A percentile compares a stretch with the other conserved stretches of the same genome.
Conservation (phyloP, 2,329 filamentous ascomycete species). For the Aspergillus candidus region DNA sequence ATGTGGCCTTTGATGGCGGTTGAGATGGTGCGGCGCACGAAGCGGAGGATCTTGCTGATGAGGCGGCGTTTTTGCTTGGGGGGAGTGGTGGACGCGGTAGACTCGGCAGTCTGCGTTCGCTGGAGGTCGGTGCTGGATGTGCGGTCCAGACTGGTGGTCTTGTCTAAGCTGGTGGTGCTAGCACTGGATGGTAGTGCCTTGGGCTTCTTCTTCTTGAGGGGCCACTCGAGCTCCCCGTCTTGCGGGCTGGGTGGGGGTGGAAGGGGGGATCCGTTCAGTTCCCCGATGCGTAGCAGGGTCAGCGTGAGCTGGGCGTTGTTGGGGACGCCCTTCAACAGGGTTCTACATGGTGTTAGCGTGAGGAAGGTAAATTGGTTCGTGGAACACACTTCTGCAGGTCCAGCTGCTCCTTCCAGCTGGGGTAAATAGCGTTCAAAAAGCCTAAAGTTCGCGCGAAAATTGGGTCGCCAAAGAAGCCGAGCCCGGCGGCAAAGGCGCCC, state of each 20-base stretch:
- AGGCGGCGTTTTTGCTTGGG: constrained; percentile 32
- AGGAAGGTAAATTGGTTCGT: not conserved
- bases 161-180: not conserved
- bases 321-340: constrained; percentile 71
- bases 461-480: constrained; percentile 75
- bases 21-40: constrained; percentile 65
- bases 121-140: constrained; percentile 1
- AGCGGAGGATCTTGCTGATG: constrained; percentile 50
- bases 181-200: constrained; percentile 25
- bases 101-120: not conserved
- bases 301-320: constrained; percentile 81
- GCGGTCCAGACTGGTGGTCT: constrained; percentile 35
- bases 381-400: constrained; percentile 57
- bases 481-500: constrained; percentile 59
- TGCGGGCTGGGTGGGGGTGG: constrained; percentile 53
- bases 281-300: constrained; percentile 73
- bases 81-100: not conserved
- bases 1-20: constrained; percentile 66
- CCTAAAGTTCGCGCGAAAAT: constrained; percentile 56
- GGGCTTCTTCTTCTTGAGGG: constrained; percentile 41
- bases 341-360: constrained; percentile 35
- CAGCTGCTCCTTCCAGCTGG: constrained; percentile 69
- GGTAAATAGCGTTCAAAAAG: constrained; percentile 47
- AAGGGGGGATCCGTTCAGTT: constrained; percentile 72
- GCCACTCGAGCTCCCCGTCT: constrained; percentile 26